Conservation (phyloP, 176 grass and related monocot genomes). For the Canna indica region DNA sequence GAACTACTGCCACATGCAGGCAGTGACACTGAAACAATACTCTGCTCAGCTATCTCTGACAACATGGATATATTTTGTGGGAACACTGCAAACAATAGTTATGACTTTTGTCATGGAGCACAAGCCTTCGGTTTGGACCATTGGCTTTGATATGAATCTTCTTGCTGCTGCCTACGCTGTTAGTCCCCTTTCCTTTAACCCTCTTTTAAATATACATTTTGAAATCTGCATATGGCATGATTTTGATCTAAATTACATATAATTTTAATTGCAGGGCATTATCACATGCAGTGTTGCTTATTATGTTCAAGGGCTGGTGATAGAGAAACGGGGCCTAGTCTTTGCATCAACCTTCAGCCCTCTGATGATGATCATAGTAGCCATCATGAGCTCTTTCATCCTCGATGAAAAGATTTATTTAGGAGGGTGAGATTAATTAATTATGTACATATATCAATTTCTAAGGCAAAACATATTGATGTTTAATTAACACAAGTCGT, state of each 20-base stretch:
- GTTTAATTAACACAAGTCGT: too few relatives aligned
- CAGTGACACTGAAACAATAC: conserved; percentile 6
- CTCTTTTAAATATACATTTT: too few relatives aligned
- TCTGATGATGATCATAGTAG: conserved; percentile 18
- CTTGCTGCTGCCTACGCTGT: conserved; percentile 23
- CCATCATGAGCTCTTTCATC: conserved; percentile 5
- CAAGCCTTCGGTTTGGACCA: conserved; percentile 17
- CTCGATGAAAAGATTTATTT: conserved; percentile 9
- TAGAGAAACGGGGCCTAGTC: neutral
- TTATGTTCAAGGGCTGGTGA: conserved; percentile 17
- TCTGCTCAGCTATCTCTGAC: conserved; percentile 9
- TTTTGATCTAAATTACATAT: too few relatives aligned
- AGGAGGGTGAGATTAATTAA: neutral
- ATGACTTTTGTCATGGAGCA: conserved; percentile 15
- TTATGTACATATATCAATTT: too few relatives aligned
- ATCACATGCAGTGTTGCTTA: conserved; percentile 9
- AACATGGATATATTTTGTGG: conserved; percentile 3
- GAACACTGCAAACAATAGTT: conserved; percentile 9
- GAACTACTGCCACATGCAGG: too few relatives aligned
- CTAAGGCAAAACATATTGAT: too few relatives aligned
- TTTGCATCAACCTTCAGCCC: conserved; percentile 14
- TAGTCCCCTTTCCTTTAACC: neutral
- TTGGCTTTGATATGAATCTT: conserved; percentile 18
- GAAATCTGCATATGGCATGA: too few relatives aligned
- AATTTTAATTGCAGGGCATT: conserved; percentile 16